A percentile compares a stretch with the other conserved stretches of the same genome.
Evolutionary conservation across 495 filamentous ascomycete species (phyloP).

Genomic region (Talaromyces thailandensis): DNA sequence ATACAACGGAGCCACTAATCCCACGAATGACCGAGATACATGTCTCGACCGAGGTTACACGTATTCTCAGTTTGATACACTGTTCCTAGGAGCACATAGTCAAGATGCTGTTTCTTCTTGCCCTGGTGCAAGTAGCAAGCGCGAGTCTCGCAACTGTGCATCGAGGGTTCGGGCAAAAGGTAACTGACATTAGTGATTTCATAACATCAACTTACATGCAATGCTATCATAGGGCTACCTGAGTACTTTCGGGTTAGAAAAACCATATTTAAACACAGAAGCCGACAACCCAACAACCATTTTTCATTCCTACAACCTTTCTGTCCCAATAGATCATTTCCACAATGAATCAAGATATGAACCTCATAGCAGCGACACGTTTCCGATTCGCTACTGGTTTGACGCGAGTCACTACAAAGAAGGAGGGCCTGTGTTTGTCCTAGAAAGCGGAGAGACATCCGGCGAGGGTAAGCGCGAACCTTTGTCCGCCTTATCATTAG

Average conservation of each 20-base stretch:
- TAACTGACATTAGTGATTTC: not conserved
- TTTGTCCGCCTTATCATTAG: not conserved
- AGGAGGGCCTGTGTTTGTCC: constrained; percentile 65
- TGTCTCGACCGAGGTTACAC: not conserved
- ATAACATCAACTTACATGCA: not conserved
- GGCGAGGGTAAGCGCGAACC: constrained; percentile 15
- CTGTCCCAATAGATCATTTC: constrained; percentile 67
- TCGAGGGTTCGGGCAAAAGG: not conserved
- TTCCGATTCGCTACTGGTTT: constrained; percentile 65
- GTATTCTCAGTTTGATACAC: not conserved
- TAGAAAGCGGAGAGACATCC: constrained; percentile 55
- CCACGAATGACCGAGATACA: not conserved
- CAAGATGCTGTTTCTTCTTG: constrained; percentile 2
- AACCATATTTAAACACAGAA: not conserved
- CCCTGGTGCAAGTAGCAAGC: not conserved
- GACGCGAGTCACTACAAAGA: constrained; percentile 55
- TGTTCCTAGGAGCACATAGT: not conserved
- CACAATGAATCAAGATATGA: constrained; percentile 60
- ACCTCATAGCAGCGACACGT: constrained; percentile 52
- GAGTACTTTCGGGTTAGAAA: not conserved
- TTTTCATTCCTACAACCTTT: constrained; percentile 52
- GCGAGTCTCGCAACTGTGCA: not conserved
- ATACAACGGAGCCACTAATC: not conserved
- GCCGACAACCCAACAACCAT: constrained; percentile 11
- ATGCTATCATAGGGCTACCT: not conserved